Base-by-base conservation (phyloP, 192 early-diverging fungal genomes). In the Backusella mclennaniae region DNA sequence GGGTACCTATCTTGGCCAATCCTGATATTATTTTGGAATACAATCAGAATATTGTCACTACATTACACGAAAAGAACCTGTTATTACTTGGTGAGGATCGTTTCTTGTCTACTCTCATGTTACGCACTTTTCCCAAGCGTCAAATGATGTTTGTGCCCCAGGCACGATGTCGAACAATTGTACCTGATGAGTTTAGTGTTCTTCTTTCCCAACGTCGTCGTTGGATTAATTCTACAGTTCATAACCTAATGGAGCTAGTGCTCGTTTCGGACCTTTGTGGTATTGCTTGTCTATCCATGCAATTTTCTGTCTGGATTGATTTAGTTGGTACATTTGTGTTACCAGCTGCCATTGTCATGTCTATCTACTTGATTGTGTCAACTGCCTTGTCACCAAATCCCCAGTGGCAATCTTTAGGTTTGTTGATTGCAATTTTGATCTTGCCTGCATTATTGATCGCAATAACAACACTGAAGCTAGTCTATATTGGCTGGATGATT, bases 201-300 rank as follows among this genome's bases (percentile, higher is more conserved):
- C 87, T 98, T 41, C 77, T 98, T 42, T 94, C 93, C 73, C 96
- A 98, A 82, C 88, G 96, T 49, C 88, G 96, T 49, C 89, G 96
- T 42, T 97, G 96, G 96, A 97, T 97, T 79, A 97, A 97, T 82
- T 97, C 95, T 21, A 97, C 95, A 0, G 88, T 97, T 41, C 95
- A 97, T 77, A 97, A 97, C 78, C 83, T 97, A 56, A 75, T 91
- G 77, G 96, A 97, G 83, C 80, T 97, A 11, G 89, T 97, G 36
- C 78, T 93, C 14, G 92, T 97, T 56, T 88, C 90, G 38, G 93
- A 97, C 80, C 85, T 97, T 67, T 97, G 95, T 84, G 95, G 95
- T 31, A 92, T 91, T 42, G 95, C 93, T 68, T 96, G 91, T 77
- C 89, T 96, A 38, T 96, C 94, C 46, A 98, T 92, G 90, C 93